phyloP scores from a whole-genome alignment of 768 basidiomycete genomes.

The Termitomyces sp. region DNA sequence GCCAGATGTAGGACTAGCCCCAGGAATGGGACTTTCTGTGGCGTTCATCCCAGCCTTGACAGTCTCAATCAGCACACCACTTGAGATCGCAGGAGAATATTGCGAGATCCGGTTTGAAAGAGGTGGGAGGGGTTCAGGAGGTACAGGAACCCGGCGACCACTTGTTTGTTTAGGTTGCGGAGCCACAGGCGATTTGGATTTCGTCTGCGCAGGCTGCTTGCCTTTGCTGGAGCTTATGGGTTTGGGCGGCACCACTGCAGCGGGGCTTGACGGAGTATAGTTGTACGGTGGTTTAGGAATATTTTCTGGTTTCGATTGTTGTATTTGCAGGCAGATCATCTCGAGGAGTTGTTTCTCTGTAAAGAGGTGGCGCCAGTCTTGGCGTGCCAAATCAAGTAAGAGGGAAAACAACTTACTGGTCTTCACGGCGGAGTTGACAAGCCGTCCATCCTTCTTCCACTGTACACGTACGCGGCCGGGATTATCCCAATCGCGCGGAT shows the following conservation, averaged over 20 bases:
- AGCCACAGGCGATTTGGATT: constrained; percentile 37
- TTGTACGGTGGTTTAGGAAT: constrained; percentile 63
- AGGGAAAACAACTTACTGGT: constrained; percentile 53
- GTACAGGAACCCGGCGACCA: constrained; percentile 54
- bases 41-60: constrained; percentile 84
- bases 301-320: constrained; percentile 65
- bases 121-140: constrained; percentile 73
- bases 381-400: background rate
- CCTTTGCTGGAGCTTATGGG: constrained; percentile 37
- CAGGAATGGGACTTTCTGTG: constrained; percentile 41
- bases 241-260: constrained; percentile 26
- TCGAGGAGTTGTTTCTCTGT: constrained; percentile 79
- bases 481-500: constrained; percentile 98
- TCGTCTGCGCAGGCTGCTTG: constrained; percentile 44
- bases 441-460: constrained; percentile 76
- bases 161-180: constrained; percentile 25
- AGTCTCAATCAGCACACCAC: constrained; percentile 76
- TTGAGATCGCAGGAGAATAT: constrained; percentile 73
- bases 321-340: constrained; percentile 69
- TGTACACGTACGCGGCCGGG: constrained; percentile 92
- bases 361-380: background rate
- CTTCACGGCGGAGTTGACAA: constrained; percentile 64
- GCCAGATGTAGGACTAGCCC: constrained; percentile 29
- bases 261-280: constrained; percentile 21
- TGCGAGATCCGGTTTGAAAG: constrained; percentile 71